These are phyloP conservation scores for Postia placenta DNA, from an alignment of 768 basidiomycete species.

Conservation along the genomic window DNA sequence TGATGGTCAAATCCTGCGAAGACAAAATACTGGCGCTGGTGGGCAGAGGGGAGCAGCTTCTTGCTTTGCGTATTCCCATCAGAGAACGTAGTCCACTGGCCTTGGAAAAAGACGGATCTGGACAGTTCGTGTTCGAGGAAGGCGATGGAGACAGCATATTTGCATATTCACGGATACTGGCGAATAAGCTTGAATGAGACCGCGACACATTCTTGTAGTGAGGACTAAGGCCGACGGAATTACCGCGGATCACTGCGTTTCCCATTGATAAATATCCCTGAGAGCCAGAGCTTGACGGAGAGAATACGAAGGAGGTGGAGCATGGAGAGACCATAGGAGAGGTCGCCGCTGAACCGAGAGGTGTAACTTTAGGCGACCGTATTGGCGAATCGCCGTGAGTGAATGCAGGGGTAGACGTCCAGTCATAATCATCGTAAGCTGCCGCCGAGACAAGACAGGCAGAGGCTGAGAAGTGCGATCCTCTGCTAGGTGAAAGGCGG, in stretches of 20 bases:
- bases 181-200: background rate
- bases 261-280: background rate
- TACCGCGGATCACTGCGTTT: background rate
- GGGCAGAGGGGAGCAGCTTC: background rate
- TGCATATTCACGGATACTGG: background rate
- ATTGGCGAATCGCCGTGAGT: constrained; percentile 2
- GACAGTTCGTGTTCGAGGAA: background rate
- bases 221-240: background rate
- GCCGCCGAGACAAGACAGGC: background rate
- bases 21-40: background rate
- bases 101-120: background rate
- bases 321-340: constrained; percentile 1
- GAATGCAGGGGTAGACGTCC: background rate
- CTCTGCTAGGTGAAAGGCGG: background rate
- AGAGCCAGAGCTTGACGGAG: background rate
- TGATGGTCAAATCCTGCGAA: background rate
- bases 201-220: background rate
- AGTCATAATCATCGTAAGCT: background rate
- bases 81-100: background rate
- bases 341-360: constrained; percentile 1
- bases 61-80: constrained; percentile 2
- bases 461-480: background rate
- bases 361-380: background rate
- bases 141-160: constrained; percentile 10
- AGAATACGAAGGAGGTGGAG: background rate